phyloP scores from a whole-genome alignment of 495 filamentous ascomycete genomes.

The Neurospora pannonica region DNA sequence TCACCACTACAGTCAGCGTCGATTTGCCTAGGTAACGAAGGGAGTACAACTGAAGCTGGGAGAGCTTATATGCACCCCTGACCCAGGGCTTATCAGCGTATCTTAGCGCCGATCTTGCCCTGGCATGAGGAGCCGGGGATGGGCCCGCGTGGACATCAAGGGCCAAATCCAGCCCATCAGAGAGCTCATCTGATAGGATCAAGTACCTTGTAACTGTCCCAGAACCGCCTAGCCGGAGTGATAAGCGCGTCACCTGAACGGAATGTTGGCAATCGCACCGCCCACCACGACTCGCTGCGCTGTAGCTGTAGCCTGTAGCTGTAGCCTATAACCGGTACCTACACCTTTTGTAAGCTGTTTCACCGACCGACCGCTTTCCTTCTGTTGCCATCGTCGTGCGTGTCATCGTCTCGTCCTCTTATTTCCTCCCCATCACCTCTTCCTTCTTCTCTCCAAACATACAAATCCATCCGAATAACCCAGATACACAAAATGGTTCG shows the following conservation, averaged over 20 bases:
- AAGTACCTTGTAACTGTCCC: background rate
- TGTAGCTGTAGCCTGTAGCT: background rate
- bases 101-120: background rate
- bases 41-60: background rate
- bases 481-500: constrained; percentile 23
- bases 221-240: background rate
- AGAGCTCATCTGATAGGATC: background rate
- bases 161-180: background rate
- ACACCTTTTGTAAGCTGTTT: background rate
- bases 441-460: background rate
- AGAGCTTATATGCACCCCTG: background rate
- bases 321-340: background rate
- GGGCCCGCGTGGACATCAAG: background rate
- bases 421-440: background rate
- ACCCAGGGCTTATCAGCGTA: background rate
- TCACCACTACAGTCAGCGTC: background rate
- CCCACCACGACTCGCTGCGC: background rate
- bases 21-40: too few relatives aligned
- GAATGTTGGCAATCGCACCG: background rate
- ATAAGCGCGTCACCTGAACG: background rate
- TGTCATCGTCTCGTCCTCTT: background rate
- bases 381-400: background rate
- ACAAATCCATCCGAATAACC: background rate
- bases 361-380: background rate
- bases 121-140: background rate